Base-by-base conservation (phyloP, 225 moss, liverwort and hornwort species). In the Neckera pumila region DNA sequence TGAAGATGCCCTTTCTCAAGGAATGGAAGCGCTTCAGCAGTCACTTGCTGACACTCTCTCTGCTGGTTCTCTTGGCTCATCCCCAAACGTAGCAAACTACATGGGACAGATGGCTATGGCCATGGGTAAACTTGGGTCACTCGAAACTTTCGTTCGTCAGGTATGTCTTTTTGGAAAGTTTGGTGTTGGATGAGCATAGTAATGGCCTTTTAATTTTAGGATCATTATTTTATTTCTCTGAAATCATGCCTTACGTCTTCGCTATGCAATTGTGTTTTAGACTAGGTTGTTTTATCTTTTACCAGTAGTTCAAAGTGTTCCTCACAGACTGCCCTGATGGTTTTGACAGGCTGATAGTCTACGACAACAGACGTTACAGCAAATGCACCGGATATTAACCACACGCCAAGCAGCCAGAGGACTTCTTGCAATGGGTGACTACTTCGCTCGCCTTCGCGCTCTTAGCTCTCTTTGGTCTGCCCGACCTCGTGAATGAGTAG, bases 71-170 rank as follows among this genome's bases (percentile, higher is more conserved):
- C 92, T 96, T 72, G 98, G 98, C 67, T 93, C 97, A 42, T 95
- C 97, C 56, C 90, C 97, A 43, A 99, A 99, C 87, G 97, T 99
- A 74, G 97, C 97, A 66, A 99, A 99, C 80, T 99, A 99, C 87
- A 99, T 99, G 98, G 98, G 97, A 84, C 98, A 99, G 92, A 99
- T 99, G 98, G 98, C 98, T 45, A 94, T 96, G 95, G 98, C 98
- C 69, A 99, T 99, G 98, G 91, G 93, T 66, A 99, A 99, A 93
- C 95, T 99, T 81, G 95, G 96, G 73, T 96, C 97, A 62, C 91
- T 97, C 34, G 98, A 99, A 91, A 92, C 93, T 65, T 97, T 99
- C 79, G 98, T 99, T 61, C 98, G 96, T 57, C 98, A 97, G 96
- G 98, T 99, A 89, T 60, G 69, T n/a, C 40, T 58, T 88, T 54